These are phyloP conservation scores for Aethionema arabicum DNA, from an alignment of 345 rosid genomes.

Conservation along the genomic window DNA sequence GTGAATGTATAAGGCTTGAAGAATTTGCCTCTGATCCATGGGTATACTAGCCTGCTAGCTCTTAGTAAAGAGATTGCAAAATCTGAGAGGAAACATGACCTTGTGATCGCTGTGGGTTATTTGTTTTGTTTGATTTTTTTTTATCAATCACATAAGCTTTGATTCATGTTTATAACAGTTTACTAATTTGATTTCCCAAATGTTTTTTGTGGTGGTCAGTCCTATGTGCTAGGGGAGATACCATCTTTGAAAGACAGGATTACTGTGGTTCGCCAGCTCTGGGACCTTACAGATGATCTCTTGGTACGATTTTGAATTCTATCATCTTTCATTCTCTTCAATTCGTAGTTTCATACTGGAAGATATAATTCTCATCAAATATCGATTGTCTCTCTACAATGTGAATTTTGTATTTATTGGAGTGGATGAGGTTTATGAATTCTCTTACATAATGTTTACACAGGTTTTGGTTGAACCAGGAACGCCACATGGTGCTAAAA, in stretches of 20 bases:
- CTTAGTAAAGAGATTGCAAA: conserved; percentile 54
- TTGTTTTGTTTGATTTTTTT: not conserved
- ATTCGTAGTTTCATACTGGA: not conserved
- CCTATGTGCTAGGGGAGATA: conserved; percentile 95
- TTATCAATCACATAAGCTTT: conserved; percentile 13
- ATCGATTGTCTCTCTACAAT: not conserved
- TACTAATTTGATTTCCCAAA: conserved; percentile 16
- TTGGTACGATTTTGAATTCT: conserved; percentile 50
- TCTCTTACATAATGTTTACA: conserved; percentile 15
- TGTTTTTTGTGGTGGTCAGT: conserved; percentile 42
- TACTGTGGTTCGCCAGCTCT: conserved; percentile 86
- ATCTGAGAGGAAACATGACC: conserved; percentile 78
- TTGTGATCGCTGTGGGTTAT: conserved; percentile 91
- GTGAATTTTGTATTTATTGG: conserved; percentile 7
- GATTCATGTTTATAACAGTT: conserved; percentile 29
- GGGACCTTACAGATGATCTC: conserved; percentile 93
- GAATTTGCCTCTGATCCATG: conserved; percentile 78
- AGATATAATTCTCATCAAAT: not conserved
- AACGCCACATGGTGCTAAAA: conserved; percentile 88
- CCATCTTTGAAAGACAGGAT: conserved; percentile 87
- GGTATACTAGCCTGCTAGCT: conserved; percentile 72
- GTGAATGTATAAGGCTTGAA: conserved; percentile 49
- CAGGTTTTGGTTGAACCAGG: conserved; percentile 96
- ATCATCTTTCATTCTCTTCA: conserved; percentile 11
- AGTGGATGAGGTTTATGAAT: not conserved